Evolutionary conservation across 352 stramenopile genomes (phyloP).

Genomic region (Globisporangium nodosum): DNA sequence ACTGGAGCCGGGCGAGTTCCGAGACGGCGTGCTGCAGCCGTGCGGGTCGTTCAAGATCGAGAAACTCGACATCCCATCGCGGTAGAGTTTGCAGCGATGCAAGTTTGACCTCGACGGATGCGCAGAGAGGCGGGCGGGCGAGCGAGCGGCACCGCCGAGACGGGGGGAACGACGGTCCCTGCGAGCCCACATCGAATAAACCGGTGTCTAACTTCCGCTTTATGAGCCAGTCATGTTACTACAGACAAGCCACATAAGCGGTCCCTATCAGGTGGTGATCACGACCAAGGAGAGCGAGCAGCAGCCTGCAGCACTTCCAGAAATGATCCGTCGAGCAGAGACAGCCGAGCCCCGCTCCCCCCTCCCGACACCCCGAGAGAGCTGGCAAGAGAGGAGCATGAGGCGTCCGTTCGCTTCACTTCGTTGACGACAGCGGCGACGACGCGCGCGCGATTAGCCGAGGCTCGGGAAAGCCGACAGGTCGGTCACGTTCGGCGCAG

Average conservation of each 20-base stretch:
- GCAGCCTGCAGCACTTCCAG: constrained; percentile 3
- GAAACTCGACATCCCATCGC: constrained; percentile 25
- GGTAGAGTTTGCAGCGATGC: background rate
- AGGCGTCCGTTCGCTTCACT: constrained; percentile 40
- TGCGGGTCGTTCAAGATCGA: constrained; percentile 43
- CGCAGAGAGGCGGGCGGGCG: background rate
- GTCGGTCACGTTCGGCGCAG: constrained; percentile 73
- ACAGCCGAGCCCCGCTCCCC: constrained; percentile 3
- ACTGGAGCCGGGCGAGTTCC: constrained; percentile 38
- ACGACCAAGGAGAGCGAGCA: constrained; percentile 44
- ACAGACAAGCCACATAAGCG: constrained; percentile 26
- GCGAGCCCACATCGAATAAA: constrained; percentile 15
- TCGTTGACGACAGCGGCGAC: constrained; percentile 27
- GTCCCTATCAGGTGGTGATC: constrained; percentile 56
- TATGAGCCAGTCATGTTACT: constrained; percentile 18
- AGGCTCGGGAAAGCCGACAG: constrained; percentile 83
- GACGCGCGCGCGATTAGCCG: constrained; percentile 40
- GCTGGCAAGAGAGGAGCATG: constrained; percentile 10
- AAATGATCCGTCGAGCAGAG: constrained; percentile 6
- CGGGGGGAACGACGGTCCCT: too few species aligned
- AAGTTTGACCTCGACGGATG: background rate
- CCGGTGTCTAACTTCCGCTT: constrained; percentile 69
- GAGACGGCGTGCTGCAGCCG: constrained; percentile 31
- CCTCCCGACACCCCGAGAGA: background rate
- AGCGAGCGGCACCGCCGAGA: too few species aligned